Percentiles rank a stretch among this genome's conserved stretches.
Evolutionary conservation across 441 rosid genomes (phyloP).

Genomic region (Manihot esculenta): DNA sequence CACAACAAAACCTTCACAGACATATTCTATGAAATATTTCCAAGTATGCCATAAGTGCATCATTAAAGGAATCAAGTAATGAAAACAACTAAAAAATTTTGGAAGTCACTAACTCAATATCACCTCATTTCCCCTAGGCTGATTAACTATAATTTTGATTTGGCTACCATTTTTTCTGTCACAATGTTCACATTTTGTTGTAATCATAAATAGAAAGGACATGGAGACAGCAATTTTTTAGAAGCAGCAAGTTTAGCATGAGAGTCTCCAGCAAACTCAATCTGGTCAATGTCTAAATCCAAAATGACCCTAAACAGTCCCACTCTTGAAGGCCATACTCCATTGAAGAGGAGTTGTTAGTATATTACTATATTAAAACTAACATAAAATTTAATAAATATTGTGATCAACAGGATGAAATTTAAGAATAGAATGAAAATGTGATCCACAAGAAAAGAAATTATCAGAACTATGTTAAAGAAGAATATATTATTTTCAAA

Average conservation of each 20-base stretch:
- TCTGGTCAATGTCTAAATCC: neutral
- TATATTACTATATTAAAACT: neutral
- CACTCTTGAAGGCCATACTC: neutral
- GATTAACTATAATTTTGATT: neutral
- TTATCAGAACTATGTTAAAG: neutral
- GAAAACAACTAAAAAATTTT: neutral
- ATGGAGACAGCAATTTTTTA: neutral
- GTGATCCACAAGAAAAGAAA: neutral
- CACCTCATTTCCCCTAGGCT: neutral
- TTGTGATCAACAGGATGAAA: neutral
- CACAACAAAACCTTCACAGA: neutral
- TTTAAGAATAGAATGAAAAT: neutral
- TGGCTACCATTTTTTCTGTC: neutral
- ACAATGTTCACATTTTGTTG: neutral
- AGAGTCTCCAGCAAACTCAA: neutral
- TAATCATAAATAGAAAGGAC: neutral
- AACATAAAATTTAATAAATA: neutral
- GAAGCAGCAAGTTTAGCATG: neutral
- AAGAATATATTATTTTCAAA: neutral
- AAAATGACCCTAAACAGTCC: neutral
- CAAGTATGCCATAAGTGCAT: neutral
- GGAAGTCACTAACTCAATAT: neutral
- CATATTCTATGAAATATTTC: neutral
- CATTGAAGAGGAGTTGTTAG: neutral
- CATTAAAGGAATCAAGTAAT: neutral